Percentiles rank a stretch among this genome's conserved stretches.
Conservation (phyloP, 2,329 filamentous ascomycete species). For the Botryosphaeria dothidea region DNA sequence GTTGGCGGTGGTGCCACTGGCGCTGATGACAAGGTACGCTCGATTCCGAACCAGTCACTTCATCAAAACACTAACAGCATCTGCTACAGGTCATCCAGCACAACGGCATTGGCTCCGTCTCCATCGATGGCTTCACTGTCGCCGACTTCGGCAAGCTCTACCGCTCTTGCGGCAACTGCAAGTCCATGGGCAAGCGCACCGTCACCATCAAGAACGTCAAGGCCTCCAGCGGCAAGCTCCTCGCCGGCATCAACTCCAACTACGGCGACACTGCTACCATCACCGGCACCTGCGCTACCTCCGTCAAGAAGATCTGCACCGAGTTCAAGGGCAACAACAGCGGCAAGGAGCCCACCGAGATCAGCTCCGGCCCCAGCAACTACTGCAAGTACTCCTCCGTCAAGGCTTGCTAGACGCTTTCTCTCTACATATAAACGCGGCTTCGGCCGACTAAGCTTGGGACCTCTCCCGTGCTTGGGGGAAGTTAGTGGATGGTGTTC, state of each 20-base stretch:
- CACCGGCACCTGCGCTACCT: slow-evolving; percentile 26
- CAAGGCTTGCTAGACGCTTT: background rate
- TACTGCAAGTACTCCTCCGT: slow-evolving; percentile 3
- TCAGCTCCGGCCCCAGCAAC: slow-evolving; percentile 7
- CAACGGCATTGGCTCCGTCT: slow-evolving; percentile 34
- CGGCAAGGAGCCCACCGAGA: slow-evolving; percentile 38
- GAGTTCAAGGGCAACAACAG: slow-evolving; percentile 51
- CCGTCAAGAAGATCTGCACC: slow-evolving; percentile 36
- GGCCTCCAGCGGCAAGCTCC: slow-evolving; percentile 21
- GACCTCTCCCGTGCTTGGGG: background rate
- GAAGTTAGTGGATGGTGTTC: slow-evolving; percentile 1
- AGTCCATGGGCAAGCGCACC: slow-evolving; percentile 32
- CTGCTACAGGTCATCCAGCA: slow-evolving; percentile 31
- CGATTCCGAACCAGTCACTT: too few relatives aligned
- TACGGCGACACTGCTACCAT: slow-evolving; percentile 45
- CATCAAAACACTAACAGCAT: too few relatives aligned
- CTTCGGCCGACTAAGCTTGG: background rate
- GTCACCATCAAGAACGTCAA: slow-evolving; percentile 11
- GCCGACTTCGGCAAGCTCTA: slow-evolving; percentile 32
- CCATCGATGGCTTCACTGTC: slow-evolving; percentile 32
- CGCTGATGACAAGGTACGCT: slow-evolving; percentile 28
- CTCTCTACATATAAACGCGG: background rate
- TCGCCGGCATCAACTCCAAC: slow-evolving; percentile 34
- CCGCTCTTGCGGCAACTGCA: slow-evolving; percentile 33
- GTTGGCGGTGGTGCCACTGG: slow-evolving; percentile 30